These are phyloP conservation scores for Agaricus bisporus DNA, from an alignment of 768 basidiomycete species.

Conservation along the genomic window DNA sequence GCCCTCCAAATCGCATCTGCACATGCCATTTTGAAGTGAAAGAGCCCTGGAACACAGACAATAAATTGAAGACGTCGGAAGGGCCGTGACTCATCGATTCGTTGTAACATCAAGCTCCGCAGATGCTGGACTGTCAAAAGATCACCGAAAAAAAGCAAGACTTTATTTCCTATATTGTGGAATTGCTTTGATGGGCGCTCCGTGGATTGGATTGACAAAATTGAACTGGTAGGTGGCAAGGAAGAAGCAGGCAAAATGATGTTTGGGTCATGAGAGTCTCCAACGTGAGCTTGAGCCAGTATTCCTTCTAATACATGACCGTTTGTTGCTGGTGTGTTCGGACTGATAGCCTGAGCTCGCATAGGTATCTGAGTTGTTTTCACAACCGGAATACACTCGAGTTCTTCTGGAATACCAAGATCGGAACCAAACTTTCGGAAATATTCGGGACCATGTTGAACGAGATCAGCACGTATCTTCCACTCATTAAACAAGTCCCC, in stretches of 20 bases:
- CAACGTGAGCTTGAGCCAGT: not conserved
- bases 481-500: not conserved
- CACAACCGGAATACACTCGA: conserved; percentile 20
- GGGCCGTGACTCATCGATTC: conserved; percentile 18
- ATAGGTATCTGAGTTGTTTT: conserved; percentile 17
- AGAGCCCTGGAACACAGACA: conserved; percentile 26
- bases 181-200: not conserved
- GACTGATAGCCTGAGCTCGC: conserved; percentile 14
- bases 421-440: conserved; percentile 16
- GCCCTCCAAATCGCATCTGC: conserved; percentile 25
- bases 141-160: not conserved
- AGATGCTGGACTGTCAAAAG: not conserved
- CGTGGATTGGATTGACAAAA: not conserved
- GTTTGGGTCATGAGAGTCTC: not conserved
- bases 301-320: not conserved
- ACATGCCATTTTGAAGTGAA: conserved; percentile 29
- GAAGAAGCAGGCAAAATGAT: no score
- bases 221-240: not conserved
- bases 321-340: not conserved
- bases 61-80: conserved; percentile 24
- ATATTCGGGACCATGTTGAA: not conserved
- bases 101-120: not conserved
- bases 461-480: not conserved
- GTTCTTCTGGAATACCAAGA: conserved; percentile 16
- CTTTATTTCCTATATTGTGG: not conserved